Evolutionary conservation across 2,329 filamentous ascomycete genomes (phyloP).

Genomic region (Westerdykella sp.): DNA sequence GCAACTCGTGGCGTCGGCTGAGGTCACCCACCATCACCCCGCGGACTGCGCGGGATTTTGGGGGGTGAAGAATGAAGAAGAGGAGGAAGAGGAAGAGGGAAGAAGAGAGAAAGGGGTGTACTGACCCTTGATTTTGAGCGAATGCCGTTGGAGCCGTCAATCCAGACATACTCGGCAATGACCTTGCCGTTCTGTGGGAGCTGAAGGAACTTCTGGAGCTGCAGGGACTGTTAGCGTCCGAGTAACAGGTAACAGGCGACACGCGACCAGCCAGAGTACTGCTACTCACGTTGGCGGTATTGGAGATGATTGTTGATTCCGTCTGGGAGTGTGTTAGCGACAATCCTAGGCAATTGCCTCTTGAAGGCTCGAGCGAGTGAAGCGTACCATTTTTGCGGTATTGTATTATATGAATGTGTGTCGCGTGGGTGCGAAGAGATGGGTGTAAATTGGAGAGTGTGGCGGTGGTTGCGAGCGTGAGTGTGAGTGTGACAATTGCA

Average conservation of each 20-base stretch:
- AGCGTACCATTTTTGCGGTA: conserved; percentile 30
- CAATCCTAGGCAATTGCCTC: neutral
- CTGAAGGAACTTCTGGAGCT: conserved; percentile 88
- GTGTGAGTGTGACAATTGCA: neutral
- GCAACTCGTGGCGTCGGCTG: conserved; percentile 13
- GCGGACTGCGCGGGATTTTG: too few relatives aligned
- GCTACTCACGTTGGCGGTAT: conserved; percentile 43
- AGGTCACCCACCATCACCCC: conserved; percentile 14
- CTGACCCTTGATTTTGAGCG: conserved; percentile 96
- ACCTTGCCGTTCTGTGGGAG: conserved; percentile 83
- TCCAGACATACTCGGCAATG: conserved; percentile 97
- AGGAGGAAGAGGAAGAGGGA: conserved; percentile 6
- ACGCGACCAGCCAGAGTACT: conserved; percentile 7
- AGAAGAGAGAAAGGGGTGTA: too few relatives aligned
- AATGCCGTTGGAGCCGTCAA: conserved; percentile 73
- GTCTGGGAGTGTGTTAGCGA: conserved; percentile 25
- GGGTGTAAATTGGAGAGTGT: too few relatives aligned
- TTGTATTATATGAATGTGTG: conserved; percentile 7
- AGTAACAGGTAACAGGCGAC: too few relatives aligned
- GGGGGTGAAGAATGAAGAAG: too few relatives aligned
- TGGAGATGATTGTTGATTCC: conserved; percentile 41
- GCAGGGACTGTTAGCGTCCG: conserved; percentile 23
- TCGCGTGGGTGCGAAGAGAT: conserved; percentile 4
- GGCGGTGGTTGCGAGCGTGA: too few relatives aligned
- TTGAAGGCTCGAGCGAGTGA: neutral